phyloP scores from a whole-genome alignment of 331 rosid species.

The Malus hybrid region DNA sequence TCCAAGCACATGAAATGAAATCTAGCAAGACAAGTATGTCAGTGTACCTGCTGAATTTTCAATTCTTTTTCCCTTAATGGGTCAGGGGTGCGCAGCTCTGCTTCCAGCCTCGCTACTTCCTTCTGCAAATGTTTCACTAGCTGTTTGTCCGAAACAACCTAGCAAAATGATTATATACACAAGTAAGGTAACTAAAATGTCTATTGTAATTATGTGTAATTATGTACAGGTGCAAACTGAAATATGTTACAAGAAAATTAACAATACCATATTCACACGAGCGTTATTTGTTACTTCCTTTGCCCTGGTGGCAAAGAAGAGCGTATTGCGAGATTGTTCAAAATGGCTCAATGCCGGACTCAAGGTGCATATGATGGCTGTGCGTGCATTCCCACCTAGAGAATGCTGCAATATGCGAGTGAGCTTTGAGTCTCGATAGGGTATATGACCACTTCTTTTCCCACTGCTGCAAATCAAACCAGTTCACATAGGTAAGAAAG shows the following conservation, averaged over 20 bases:
- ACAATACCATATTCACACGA: constrained; percentile 88
- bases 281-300: constrained; percentile 97
- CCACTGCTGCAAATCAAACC: constrained; percentile 59
- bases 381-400: constrained; percentile 99
- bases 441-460: constrained; percentile 89
- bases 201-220: too few species aligned
- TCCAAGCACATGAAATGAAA: neutral
- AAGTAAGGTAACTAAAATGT: neutral
- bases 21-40: neutral
- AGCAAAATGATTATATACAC: neutral
- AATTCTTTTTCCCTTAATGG: constrained; percentile 77
- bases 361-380: constrained; percentile 92
- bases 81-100: constrained; percentile 89
- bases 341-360: constrained; percentile 95
- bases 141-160: constrained; percentile 95
- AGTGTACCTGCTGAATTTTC: constrained; percentile 87
- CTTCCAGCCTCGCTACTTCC: constrained; percentile 97
- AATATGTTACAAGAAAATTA: neutral
- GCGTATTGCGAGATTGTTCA: constrained; percentile 95
- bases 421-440: constrained; percentile 95
- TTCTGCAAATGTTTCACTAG: constrained; percentile 91
- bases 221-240: neutral
- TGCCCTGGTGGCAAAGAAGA: constrained; percentile 90
- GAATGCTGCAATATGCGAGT: constrained; percentile 98
- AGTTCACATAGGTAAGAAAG: neutral